These are phyloP conservation scores for Hanseniaspora valbyensis DNA, from an alignment of 805 yeast genomes.

Conservation along the genomic window DNA sequence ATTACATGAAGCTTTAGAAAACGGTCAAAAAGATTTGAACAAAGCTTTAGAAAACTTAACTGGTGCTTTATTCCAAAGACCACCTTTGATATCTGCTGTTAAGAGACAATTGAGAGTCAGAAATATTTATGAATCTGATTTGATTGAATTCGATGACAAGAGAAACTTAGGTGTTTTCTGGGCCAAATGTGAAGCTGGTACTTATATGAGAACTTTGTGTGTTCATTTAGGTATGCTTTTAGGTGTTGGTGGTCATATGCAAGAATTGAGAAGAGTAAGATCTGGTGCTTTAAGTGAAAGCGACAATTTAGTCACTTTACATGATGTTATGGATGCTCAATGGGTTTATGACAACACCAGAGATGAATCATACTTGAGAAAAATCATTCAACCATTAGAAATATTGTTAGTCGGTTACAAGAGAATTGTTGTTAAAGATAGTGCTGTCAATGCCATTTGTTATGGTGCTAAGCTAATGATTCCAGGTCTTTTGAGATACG, in stretches of 20 bases:
- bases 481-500: slow-evolving; percentile 95
- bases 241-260: slow-evolving; percentile 99
- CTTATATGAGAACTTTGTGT: slow-evolving; percentile 98
- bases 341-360: slow-evolving; percentile 95
- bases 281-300: slow-evolving; percentile 89
- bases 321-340: slow-evolving; percentile 96
- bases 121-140: slow-evolving; percentile 90
- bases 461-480: slow-evolving; percentile 98
- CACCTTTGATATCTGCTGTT: slow-evolving; percentile 97
- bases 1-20: slow-evolving; percentile 84
- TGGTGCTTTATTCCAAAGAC: slow-evolving; percentile 98
- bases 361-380: slow-evolving; percentile 91
- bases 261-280: slow-evolving; percentile 97
- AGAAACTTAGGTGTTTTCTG: slow-evolving; percentile 96
- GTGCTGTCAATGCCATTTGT: slow-evolving; percentile 96
- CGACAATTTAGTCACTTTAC: slow-evolving; percentile 88
- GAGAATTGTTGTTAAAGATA: slow-evolving; percentile 87
- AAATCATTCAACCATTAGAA: slow-evolving; percentile 89
- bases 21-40: slow-evolving; percentile 69
- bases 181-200: slow-evolving; percentile 99
- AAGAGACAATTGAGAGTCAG: slow-evolving; percentile 97
- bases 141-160: slow-evolving; percentile 92
- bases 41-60: slow-evolving; percentile 86
- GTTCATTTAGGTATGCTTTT: slow-evolving; percentile 96
- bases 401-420: slow-evolving; percentile 87